Base-by-base conservation (phyloP, 495 filamentous ascomycete genomes). In the Lophiostoma macrostomum region DNA sequence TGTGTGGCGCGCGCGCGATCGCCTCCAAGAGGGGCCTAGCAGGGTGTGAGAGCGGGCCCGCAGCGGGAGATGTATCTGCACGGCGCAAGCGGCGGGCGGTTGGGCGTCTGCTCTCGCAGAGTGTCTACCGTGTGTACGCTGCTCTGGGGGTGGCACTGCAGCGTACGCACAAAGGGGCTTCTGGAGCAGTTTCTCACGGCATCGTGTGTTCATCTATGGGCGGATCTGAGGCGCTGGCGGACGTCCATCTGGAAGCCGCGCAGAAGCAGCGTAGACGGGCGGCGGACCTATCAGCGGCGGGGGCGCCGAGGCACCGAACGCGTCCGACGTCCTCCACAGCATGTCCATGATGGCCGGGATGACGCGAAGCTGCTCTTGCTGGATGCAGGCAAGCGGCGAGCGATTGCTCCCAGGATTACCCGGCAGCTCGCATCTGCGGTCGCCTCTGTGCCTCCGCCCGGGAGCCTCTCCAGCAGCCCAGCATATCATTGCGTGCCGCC, bases 401-500 rank as follows among this genome's bases (percentile, higher is more conserved):
- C 38, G 50, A 53, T 53, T 27, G 47, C 24, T 23, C 16, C 51
- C 19, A 38, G 51, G 41, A 41, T 47, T 10, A n/a, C 16, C 47
- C 45, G 36, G 56, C 23, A 27, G 22, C 38, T 18, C 24, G 48
- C 41, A 46, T 38, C 20, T n/a, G 5, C 14, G n/a, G 25, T 6
- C 46, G 14, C 20, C 8, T 36, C 47, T 31, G 37, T 56, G 52
- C 24, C 38, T 45, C 31, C 45, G 23, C 31, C 45, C 31, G 14
- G 27, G 39, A 53, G 43, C 28, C 43, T 53, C 29, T 20, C 12
- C 47, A 7, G 16, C 19, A 14, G 10, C 19, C 34, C 34, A 4
- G 47, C 36, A 34, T 24, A 51, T 31, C 47, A 41, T 36, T 39
- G 30, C 30, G 45, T 49, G 45, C 45, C 36, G 48, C 45, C 32